Percentiles rank a stretch among this genome's conserved stretches.
These are phyloP conservation scores for Paraconiothyrium brasiliense DNA, from an alignment of 2,329 filamentous ascomycete genomes.

Conservation along the genomic window DNA sequence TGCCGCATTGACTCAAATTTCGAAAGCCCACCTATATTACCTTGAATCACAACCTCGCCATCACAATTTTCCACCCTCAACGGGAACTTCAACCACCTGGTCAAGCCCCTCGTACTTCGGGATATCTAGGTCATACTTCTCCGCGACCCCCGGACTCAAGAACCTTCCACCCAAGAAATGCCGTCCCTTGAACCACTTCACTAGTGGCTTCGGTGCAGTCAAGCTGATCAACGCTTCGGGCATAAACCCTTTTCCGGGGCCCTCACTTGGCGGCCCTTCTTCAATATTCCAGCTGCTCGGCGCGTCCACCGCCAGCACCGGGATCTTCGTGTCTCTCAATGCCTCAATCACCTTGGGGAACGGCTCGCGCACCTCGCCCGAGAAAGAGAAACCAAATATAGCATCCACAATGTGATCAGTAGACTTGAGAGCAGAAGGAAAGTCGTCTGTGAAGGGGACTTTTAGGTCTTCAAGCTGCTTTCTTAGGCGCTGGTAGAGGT, in stretches of 20 bases:
- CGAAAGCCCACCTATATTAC: too few species aligned
- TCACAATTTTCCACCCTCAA: constrained; percentile 37
- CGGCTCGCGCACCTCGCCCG: constrained; percentile 89
- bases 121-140: constrained; percentile 86
- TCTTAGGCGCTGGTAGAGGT: constrained; percentile 86
- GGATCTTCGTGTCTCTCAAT: constrained; percentile 75
- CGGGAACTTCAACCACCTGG: constrained; percentile 80
- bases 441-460: constrained; percentile 86
- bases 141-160: constrained; percentile 77
- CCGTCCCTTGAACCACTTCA: constrained; percentile 81
- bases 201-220: constrained; percentile 91
- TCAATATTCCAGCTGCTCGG: constrained; percentile 97
- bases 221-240: constrained; percentile 84
- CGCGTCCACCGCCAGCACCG: constrained; percentile 89
- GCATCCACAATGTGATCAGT: constrained; percentile 89
- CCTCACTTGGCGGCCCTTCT: constrained; percentile 78
- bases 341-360: constrained; percentile 84
- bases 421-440: constrained; percentile 69
- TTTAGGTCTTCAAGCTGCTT: constrained; percentile 86
- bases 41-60: neutral
- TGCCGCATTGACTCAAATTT: too few species aligned
- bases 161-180: constrained; percentile 96
- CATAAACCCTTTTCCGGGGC: constrained; percentile 81
- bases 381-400: constrained; percentile 96
- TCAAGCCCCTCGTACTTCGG: constrained; percentile 87